Evolutionary conservation across 2,329 filamentous ascomycete species (phyloP).

Genomic region (Gaeumannomyces tritici): DNA sequence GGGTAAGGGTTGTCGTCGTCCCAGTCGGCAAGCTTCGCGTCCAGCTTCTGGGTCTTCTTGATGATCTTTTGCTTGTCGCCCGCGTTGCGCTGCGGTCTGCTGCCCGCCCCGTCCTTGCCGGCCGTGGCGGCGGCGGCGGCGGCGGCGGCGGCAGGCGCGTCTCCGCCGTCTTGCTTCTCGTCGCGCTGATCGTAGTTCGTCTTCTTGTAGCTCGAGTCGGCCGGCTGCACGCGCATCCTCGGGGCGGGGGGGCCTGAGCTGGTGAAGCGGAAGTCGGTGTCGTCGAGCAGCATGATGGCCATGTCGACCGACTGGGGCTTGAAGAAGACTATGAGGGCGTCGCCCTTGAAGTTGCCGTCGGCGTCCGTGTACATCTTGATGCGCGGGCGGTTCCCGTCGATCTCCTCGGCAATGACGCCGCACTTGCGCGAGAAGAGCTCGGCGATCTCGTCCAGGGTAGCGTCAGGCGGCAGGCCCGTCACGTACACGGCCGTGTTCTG

Average conservation of each 20-base stretch:
- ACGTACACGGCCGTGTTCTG: conserved; percentile 91
- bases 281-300: conserved; percentile 72
- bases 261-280: conserved; percentile 66
- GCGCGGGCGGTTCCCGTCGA: conserved; percentile 76
- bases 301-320: conserved; percentile 86
- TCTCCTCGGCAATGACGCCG: conserved; percentile 88
- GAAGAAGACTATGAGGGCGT: conserved; percentile 90
- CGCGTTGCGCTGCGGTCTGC: conserved; percentile 33
- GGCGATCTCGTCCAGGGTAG: conserved; percentile 69
- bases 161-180: conserved; percentile 10
- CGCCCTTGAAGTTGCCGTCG: conserved; percentile 80
- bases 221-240: conserved; percentile 71
- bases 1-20: conserved; percentile 71
- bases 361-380: conserved; percentile 90
- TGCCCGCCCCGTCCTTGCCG: conserved; percentile 21
- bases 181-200: conserved; percentile 52
- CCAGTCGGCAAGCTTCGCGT: conserved; percentile 91
- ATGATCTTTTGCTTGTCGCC: conserved; percentile 85
- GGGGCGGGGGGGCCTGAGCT: conserved; percentile 39
- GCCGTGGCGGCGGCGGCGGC: background rate
- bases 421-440: conserved; percentile 75
- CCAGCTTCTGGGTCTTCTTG: conserved; percentile 81
- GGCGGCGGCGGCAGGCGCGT: conserved; percentile 2
- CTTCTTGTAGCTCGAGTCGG: conserved; percentile 88
- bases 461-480: conserved; percentile 74